Conservation (phyloP, 768 basidiomycete genomes). For the Gloeophyllum trabeum region DNA sequence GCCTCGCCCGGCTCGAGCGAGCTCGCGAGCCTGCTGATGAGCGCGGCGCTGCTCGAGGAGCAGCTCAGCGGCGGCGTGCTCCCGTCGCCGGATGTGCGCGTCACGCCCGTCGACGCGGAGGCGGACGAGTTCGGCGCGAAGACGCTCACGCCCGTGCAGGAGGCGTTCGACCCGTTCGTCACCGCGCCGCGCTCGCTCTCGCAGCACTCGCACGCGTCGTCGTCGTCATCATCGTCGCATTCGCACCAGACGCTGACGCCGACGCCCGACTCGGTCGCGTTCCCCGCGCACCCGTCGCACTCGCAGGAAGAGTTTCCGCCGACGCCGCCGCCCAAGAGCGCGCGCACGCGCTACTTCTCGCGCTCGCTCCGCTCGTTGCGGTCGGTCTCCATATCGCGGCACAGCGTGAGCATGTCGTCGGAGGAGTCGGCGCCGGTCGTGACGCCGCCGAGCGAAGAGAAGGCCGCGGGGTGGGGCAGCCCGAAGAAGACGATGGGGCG, state of each 20-base stretch:
- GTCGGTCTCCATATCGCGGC: slow-evolving; percentile 33
- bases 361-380: slow-evolving; percentile 22
- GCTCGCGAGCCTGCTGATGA: slow-evolving; percentile 39
- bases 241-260: slow-evolving; percentile 20
- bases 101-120: neutral
- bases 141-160: neutral
- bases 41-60: slow-evolving; percentile 47
- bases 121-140: slow-evolving; percentile 1
- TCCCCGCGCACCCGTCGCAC: slow-evolving; percentile 11
- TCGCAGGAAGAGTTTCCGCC: slow-evolving; percentile 19
- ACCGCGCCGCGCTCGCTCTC: neutral
- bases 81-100: slow-evolving; percentile 19
- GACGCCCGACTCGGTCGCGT: slow-evolving; percentile 20
- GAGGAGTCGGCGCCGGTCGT: slow-evolving; percentile 55
- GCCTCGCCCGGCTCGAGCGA: slow-evolving; percentile 41
- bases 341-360: slow-evolving; percentile 35
- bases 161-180: neutral
- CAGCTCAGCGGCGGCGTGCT: slow-evolving; percentile 38
- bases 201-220: neutral
- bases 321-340: slow-evolving; percentile 35
- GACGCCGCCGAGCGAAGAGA: slow-evolving; percentile 33
- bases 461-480: slow-evolving; percentile 32
- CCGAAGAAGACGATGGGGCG: slow-evolving; percentile 35
- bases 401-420: slow-evolving; percentile 53
- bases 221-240: slow-evolving; percentile 7